A percentile compares a stretch with the other conserved stretches of the same genome.
These are phyloP conservation scores for Candida manassasensis DNA, from an alignment of 805 yeast genomes.

Conservation along the genomic window DNA sequence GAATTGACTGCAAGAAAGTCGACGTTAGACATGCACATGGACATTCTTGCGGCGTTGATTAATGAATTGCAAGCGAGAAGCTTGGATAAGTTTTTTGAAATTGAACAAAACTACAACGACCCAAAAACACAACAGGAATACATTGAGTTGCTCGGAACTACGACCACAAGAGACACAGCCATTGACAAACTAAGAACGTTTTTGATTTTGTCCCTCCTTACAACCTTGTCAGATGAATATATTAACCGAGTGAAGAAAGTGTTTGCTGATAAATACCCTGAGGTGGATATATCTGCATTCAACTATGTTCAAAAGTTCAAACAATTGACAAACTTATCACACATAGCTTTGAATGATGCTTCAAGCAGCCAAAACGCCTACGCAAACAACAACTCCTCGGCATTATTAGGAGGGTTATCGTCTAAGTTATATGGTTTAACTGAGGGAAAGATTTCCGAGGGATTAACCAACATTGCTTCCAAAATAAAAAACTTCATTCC, in stretches of 20 bases:
- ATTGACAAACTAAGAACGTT: constrained; percentile 86
- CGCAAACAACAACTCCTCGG: constrained; percentile 43
- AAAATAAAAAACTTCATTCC: constrained; percentile 86
- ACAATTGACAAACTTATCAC: constrained; percentile 39
- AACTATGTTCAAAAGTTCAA: constrained; percentile 75
- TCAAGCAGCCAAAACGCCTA: constrained; percentile 17
- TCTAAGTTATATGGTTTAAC: constrained; percentile 76
- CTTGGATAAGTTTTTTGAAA: constrained; percentile 86
- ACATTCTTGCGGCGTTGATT: constrained; percentile 78
- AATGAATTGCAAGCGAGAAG: constrained; percentile 82
- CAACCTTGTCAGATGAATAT: constrained; percentile 34
- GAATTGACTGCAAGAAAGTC: constrained; percentile 84
- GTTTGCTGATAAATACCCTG: constrained; percentile 47
- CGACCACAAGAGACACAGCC: constrained; percentile 54
- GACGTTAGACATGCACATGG: constrained; percentile 95
- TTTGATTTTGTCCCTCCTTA: constrained; percentile 62
- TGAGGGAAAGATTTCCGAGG: constrained; percentile 80
- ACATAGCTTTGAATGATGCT: constrained; percentile 11
- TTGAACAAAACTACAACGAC: constrained; percentile 78
- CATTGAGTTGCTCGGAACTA: constrained; percentile 50
- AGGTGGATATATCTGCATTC: constrained; percentile 57
- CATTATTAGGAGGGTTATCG: constrained; percentile 68
- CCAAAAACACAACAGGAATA: constrained; percentile 55
- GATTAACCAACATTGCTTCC: constrained; percentile 82
- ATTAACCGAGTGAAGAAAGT: constrained; percentile 56